These are phyloP conservation scores for Scheffersomyces insectosa DNA, from an alignment of 1,139 yeast species.

Conservation along the genomic window DNA sequence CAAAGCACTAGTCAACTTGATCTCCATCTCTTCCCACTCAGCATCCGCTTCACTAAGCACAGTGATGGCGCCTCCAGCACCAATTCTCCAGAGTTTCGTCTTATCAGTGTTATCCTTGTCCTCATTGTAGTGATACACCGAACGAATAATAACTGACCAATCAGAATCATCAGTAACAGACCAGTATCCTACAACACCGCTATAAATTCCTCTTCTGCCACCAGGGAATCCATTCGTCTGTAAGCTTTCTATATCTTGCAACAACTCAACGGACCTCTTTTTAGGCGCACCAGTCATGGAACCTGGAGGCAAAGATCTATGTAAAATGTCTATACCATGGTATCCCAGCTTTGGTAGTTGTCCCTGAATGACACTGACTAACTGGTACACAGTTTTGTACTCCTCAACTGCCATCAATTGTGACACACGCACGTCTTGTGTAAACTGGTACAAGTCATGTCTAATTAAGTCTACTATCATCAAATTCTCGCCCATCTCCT, in stretches of 20 bases:
- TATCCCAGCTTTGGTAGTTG: constrained; percentile 40
- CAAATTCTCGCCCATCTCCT: constrained; percentile 92
- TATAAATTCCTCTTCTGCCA: constrained; percentile 78
- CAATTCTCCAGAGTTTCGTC: constrained; percentile 69
- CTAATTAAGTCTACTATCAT: constrained; percentile 97
- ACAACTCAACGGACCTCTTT: constrained; percentile 82
- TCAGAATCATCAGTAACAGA: constrained; percentile 85
- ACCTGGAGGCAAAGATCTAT: constrained; percentile 90
- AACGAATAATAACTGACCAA: constrained; percentile 94
- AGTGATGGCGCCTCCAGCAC: constrained; percentile 99
- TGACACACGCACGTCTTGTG: constrained; percentile 68
- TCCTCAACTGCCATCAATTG: constrained; percentile 92
- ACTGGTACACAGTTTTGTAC: constrained; percentile 84
- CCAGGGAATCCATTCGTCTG: constrained; percentile 43
- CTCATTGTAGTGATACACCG: constrained; percentile 65
- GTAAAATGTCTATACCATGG: constrained; percentile 76
- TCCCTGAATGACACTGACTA: constrained; percentile 88
- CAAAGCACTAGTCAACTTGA: constrained; percentile 77
- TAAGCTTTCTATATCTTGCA: constrained; percentile 52
- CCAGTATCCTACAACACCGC: constrained; percentile 97
- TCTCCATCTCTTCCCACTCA: constrained; percentile 91
- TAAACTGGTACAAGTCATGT: constrained; percentile 78
- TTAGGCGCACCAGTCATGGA: constrained; percentile 99
- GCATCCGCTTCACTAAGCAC: constrained; percentile 77
- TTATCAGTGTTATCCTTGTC: constrained; percentile 41